Base-by-base conservation (phyloP, 495 filamentous ascomycete species). In the Penicillium taxi region DNA sequence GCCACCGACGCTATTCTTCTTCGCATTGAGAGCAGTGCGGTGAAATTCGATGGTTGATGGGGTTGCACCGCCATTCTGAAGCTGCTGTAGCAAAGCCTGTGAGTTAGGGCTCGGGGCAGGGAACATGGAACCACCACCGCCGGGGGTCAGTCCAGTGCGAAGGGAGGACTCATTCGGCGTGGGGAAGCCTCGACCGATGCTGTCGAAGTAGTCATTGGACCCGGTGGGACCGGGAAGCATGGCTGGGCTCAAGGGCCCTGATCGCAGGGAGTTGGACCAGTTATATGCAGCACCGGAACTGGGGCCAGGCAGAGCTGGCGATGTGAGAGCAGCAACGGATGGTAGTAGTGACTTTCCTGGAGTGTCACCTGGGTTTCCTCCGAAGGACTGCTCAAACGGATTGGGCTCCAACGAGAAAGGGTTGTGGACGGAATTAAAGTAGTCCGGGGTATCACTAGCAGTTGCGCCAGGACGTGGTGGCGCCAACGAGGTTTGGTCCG, bases 91-190 rank as follows among this genome's bases (percentile, higher is more conserved):
- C 18, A 95, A 53, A 18, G 84, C 78, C 56, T 86, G 81, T 0
- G 85, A 84, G 55, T 82, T 90, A 12, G 91, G 91, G 52, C 85
- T 89, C 4, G 88, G 84, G 20, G 80, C 84, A 20, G 89, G 86
- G 69, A 98, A 98, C 84, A 98, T 96, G 53, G 90, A 94, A 41
- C 91, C 91, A 52, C 90, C 87, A 26, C 91, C 91, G 34, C 91
- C 91, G 12, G 91, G 91, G 21, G 93, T 98, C 41, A 98, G 61
- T 32, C 91, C 91, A 12, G 86, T 91, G 26, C 91, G 76, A 12
- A 98, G 69, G 2, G 86, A 93, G 1, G 89, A 96, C 63, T 98
- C 91, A 77, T 96, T 96, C 3, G 91, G 93, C 2, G 91, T 96
- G n/a, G 82, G 82, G 55, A 96, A 93, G 33, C 84, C 80, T 44